Base-by-base conservation (phyloP, 2,329 filamentous ascomycete species). In the Botrytis cinerea region DNA sequence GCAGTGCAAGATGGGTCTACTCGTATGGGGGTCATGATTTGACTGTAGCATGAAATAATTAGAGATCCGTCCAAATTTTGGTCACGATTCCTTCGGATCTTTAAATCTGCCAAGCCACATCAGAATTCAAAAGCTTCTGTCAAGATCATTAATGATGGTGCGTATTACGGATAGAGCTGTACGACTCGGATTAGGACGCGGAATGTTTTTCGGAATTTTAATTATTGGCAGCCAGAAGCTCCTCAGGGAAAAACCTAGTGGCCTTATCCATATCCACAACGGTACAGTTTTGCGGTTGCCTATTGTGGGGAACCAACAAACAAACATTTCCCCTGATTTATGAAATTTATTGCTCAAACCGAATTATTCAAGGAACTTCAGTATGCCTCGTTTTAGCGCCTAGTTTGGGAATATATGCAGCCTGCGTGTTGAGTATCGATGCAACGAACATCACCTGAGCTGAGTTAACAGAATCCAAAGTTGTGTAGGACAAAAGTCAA, bases 261-360 rank as follows among this genome's bases (percentile, higher is more conserved):
- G 32, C 22, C 45, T 22, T 16, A 14, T 68, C 4, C 14, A 68
- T 54, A 66, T 38, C 43, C 32, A 54, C 32, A 40, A 40, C 64
- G 35, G 32, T 40, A 54, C 45, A 35, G 46, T 22, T 40, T 67
- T 68, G 38, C 60, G 59, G 45, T n/a, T 62, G 45, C 67, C 35
- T 68, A 51, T 68, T 68, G 35, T 68, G 45, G 64, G 16, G 64
- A 68, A 54, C 32, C 46, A 40, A 68, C 64, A 40, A 10, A 43
- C 46, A 68, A 54, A 54, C 9, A 43, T 28, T 8, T 54, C 25
- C 64, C 46, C 35, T 64, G 64, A 14, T 68, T 54, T 10, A 40
- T 20, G 18, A 14, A 28, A 93, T 94, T 54, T 20, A 16, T 35
- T 28, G 35, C 28, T 22, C 38, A 28, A 20, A 3, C 38, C 40